A percentile compares a stretch with the other conserved stretches of the same genome.
These are phyloP conservation scores for Jamesozyma lodderae DNA, from an alignment of 805 yeast genomes.

Conservation along the genomic window DNA sequence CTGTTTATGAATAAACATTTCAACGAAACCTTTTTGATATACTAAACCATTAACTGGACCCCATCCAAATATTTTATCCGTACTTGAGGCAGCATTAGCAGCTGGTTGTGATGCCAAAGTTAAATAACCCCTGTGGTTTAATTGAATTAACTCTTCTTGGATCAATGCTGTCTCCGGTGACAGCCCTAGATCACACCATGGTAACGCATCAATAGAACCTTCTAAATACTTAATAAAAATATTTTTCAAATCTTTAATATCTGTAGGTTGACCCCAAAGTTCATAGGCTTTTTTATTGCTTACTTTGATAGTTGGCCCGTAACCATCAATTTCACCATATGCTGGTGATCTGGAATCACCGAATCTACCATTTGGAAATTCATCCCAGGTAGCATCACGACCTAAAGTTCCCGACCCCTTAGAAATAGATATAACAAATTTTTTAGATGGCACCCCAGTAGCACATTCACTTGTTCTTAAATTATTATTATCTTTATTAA, in stretches of 20 bases:
- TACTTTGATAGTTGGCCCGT: slow-evolving; percentile 84
- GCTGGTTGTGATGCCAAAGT: slow-evolving; percentile 97
- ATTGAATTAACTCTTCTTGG: slow-evolving; percentile 77
- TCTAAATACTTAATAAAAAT: slow-evolving; percentile 67
- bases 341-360: slow-evolving; percentile 96
- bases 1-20: slow-evolving; percentile 64
- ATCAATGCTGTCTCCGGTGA: slow-evolving; percentile 86
- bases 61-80: slow-evolving; percentile 94
- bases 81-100: slow-evolving; percentile 63
- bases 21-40: slow-evolving; percentile 92
- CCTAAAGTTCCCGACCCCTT: slow-evolving; percentile 79
- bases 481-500: slow-evolving; percentile 23
- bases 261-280: slow-evolving; percentile 74
- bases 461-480: slow-evolving; percentile 5
- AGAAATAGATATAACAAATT: slow-evolving; percentile 64
- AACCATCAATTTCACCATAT: slow-evolving; percentile 95
- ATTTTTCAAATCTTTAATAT: slow-evolving; percentile 48
- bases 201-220: slow-evolving; percentile 66
- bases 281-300: slow-evolving; percentile 55
- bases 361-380: slow-evolving; percentile 90
- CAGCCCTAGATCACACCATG: slow-evolving; percentile 85
- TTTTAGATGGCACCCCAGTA: slow-evolving; percentile 34
- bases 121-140: slow-evolving; percentile 68
- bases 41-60: slow-evolving; percentile 86
- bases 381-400: slow-evolving; percentile 94